Base-by-base conservation (phyloP, 2,329 filamentous ascomycete species). In the Alternaria hordeiaustralica region DNA sequence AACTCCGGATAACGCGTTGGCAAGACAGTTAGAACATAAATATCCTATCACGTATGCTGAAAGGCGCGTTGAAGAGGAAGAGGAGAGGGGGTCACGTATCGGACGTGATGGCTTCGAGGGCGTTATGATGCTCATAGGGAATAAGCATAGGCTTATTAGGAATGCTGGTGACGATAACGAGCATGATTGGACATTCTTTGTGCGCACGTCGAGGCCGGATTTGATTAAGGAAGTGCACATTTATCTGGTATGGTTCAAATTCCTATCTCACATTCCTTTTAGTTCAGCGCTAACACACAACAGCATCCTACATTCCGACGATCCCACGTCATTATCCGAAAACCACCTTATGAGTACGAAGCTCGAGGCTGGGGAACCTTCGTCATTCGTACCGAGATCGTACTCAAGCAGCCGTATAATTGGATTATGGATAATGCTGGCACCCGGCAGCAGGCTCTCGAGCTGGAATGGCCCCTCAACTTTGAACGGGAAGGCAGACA, bases 121-220 rank as follows among this genome's bases (percentile, higher is more conserved):
- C 5, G 63, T 84, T 25, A 82, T 81, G 44, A 73, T 84, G 5
- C 76, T 83, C 61, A 80, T 84, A 55, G 83, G 83, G 15, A 84
- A 84, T 58, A 75, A 74, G 56, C 82, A 84, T 66, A 60, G 68
- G 11, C 46, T 75, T 11, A 66, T 79, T 4, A 55, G 68, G n/a
- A 62, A 51, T 15, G 18, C 66, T 30, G 56, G 75, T 45, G 56
- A 70, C 59, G 44, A 54, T 45, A 83, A 82, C 50, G 67, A 75
- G 59, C 83, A 84, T 64, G 76, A 81, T 30, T 85, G 83, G 82
- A 81, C 77, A 0, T 84, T 84, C 64, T 85, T 84, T 65, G 80
- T 84, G 6, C 66, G 75, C n/a, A 73, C 78, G 1, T 81, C 78
- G n/a, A 73, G 81, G 4, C 78, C 74, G 10, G 82, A 84, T n/a